Evolutionary conservation across 305 asterid genomes (phyloP).

Genomic region (Salvia sclarea): DNA sequence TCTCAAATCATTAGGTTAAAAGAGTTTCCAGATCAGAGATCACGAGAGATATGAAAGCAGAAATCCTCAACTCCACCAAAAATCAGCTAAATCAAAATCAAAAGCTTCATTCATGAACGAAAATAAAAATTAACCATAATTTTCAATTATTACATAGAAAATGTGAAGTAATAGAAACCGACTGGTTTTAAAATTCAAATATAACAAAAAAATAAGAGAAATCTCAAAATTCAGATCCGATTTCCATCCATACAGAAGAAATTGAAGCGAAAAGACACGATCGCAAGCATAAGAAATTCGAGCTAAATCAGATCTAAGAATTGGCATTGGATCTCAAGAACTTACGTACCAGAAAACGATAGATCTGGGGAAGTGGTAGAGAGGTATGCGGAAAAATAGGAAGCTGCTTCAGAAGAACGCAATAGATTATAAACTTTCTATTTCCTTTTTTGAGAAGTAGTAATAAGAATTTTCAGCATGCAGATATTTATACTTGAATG

Average conservation of each 20-base stretch:
- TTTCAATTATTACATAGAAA: not conserved
- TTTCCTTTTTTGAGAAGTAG: constrained; percentile 13
- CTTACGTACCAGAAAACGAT: constrained; percentile 32
- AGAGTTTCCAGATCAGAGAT: constrained; percentile 33
- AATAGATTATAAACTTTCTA: constrained; percentile 16
- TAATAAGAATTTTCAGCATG: constrained; percentile 16
- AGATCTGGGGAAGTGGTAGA: constrained; percentile 38
- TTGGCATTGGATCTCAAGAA: constrained; percentile 25
- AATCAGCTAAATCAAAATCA: constrained; percentile 19
- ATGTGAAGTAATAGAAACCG: constrained; percentile 14
- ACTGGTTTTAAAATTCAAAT: constrained; percentile 8
- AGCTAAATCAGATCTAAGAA: constrained; percentile 29
- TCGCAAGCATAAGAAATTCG: not conserved
- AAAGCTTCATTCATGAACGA: not conserved
- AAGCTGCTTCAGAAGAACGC: constrained; percentile 40
- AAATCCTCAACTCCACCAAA: constrained; percentile 11
- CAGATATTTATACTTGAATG: constrained; percentile 32
- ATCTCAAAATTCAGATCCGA: constrained; percentile 28
- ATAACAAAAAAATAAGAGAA: constrained; percentile 27
- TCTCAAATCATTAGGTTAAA: constrained; percentile 13
- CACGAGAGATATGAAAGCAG: constrained; percentile 1
- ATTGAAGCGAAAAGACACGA: constrained; percentile 11
- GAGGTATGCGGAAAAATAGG: constrained; percentile 34
- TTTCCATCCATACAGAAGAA: not conserved
- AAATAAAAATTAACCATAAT: not conserved